These are phyloP conservation scores for Basidiobolus meristosporus DNA, from an alignment of 371 early-diverging fungal species.

Conservation along the genomic window DNA sequence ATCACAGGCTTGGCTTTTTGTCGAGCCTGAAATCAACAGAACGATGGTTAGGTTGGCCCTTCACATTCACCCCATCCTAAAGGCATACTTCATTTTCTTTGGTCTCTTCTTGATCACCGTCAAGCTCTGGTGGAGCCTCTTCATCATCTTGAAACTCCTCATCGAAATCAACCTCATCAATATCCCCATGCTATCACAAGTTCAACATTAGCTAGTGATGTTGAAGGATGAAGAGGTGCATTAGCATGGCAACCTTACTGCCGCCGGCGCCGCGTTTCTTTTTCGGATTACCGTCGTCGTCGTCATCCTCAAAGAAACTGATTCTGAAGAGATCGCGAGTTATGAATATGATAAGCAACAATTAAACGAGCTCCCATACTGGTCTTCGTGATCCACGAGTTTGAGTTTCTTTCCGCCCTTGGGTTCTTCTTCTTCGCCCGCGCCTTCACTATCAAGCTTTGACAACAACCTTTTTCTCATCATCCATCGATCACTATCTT, in stretches of 20 bases:
- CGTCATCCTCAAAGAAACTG: constrained; percentile 12
- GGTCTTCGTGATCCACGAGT: constrained; percentile 14
- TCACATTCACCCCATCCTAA: constrained; percentile 1
- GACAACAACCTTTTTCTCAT: constrained; percentile 25
- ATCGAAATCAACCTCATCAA: constrained; percentile 49
- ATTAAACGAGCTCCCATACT: constrained; percentile 1
- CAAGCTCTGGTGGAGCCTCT: constrained; percentile 46
- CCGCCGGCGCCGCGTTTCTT: background rate
- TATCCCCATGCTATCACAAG: constrained; percentile 25
- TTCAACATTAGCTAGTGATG: too few relatives aligned
- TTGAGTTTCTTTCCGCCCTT: constrained; percentile 8
- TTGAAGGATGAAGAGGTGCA: background rate
- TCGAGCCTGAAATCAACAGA: constrained; percentile 1
- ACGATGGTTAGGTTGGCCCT: background rate
- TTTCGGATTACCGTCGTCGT: constrained; percentile 8
- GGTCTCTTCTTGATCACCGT: constrained; percentile 37
- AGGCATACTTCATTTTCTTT: constrained; percentile 22
- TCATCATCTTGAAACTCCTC: constrained; percentile 73
- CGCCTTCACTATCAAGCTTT: constrained; percentile 6
- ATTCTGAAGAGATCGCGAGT: background rate
- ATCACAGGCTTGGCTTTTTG: background rate
- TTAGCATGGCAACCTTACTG: background rate
- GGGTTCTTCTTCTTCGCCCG: constrained; percentile 9
- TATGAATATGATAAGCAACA: background rate
- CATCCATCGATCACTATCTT: constrained; percentile 38